Percentiles rank a stretch among this genome's conserved stretches.
phyloP scores from a whole-genome alignment of 2,329 filamentous ascomycete species.

The Fusarium sulawesiense region DNA sequence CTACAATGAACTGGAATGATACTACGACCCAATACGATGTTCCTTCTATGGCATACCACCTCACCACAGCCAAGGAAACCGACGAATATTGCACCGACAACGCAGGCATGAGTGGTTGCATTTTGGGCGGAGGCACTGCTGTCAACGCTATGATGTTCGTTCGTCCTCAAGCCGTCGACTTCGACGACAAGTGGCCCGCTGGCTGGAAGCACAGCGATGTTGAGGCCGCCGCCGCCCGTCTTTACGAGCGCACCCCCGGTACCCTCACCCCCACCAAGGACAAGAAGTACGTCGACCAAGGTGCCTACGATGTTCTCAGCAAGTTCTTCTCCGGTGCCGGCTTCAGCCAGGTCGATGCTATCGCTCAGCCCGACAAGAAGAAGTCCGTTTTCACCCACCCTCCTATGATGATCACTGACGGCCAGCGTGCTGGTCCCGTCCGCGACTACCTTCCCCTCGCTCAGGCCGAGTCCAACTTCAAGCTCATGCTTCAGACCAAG shows the following conservation, averaged over 20 bases:
- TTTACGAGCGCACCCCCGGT: conserved; percentile 77
- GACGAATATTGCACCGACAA: conserved; percentile 73
- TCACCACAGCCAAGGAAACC: conserved; percentile 71
- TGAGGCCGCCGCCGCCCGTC: conserved; percentile 66
- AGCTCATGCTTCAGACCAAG: conserved; percentile 72
- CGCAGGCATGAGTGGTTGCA: conserved; percentile 78
- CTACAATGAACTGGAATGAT: conserved; percentile 71
- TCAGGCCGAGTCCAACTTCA: conserved; percentile 70
- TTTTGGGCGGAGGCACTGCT: conserved; percentile 74
- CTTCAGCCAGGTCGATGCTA: conserved; percentile 72
- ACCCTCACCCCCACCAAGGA: conserved; percentile 74
- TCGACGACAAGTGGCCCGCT: conserved; percentile 76
- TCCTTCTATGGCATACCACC: conserved; percentile 77
- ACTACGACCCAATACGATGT: conserved; percentile 77
- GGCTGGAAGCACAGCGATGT: conserved; percentile 74
- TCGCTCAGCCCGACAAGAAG: conserved; percentile 73
- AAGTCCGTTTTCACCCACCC: conserved; percentile 70
- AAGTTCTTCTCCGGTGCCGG: conserved; percentile 68
- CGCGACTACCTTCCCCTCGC: conserved; percentile 77
- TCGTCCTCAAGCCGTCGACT: conserved; percentile 73
- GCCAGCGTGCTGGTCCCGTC: conserved; percentile 76
- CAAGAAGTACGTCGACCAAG: conserved; percentile 73
- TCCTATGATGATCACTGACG: conserved; percentile 66
- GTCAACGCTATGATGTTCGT: conserved; percentile 78
- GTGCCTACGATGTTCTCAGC: conserved; percentile 72